Evolutionary conservation across 176 grass and related monocot genomes (phyloP).

Genomic region (Oryza rufipogon): DNA sequence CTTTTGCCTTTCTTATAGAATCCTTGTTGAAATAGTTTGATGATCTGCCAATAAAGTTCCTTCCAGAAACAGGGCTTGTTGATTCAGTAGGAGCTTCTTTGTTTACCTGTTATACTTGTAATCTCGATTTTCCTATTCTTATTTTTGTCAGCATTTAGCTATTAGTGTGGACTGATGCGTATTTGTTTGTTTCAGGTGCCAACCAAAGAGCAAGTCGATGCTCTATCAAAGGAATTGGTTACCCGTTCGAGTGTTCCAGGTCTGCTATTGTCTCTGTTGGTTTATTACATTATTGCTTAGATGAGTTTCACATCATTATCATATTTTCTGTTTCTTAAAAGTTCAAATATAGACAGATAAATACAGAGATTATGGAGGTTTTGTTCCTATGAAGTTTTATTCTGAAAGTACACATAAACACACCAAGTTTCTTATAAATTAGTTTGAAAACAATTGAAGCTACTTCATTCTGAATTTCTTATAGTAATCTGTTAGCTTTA

Average conservation of each 20-base stretch:
- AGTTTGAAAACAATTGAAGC: too few relatives aligned
- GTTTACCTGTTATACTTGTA: background rate
- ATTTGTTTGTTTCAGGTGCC: constrained; percentile 64
- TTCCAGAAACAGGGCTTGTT: constrained; percentile 12
- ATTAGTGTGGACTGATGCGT: background rate
- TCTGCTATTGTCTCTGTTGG: constrained; percentile 29
- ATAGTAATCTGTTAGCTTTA: too few relatives aligned
- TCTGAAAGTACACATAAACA: too few relatives aligned
- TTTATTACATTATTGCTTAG: background rate
- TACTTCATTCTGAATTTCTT: too few relatives aligned
- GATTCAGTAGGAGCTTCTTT: background rate
- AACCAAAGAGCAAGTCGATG: constrained; percentile 87
- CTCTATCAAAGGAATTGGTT: constrained; percentile 71
- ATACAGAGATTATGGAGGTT: too few relatives aligned
- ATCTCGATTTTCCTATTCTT: background rate
- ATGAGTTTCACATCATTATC: background rate
- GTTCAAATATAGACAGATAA: too few relatives aligned
- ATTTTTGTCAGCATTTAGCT: background rate
- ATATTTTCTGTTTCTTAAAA: too few relatives aligned
- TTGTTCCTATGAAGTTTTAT: too few relatives aligned
- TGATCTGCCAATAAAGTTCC: background rate
- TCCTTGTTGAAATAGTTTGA: background rate
- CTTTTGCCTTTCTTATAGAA: background rate
- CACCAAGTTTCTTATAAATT: too few relatives aligned
- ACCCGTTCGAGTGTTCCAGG: constrained; percentile 82